Conservation (phyloP, 2,329 filamentous ascomycete genomes). For the Pseudogymnoascus sp. region DNA sequence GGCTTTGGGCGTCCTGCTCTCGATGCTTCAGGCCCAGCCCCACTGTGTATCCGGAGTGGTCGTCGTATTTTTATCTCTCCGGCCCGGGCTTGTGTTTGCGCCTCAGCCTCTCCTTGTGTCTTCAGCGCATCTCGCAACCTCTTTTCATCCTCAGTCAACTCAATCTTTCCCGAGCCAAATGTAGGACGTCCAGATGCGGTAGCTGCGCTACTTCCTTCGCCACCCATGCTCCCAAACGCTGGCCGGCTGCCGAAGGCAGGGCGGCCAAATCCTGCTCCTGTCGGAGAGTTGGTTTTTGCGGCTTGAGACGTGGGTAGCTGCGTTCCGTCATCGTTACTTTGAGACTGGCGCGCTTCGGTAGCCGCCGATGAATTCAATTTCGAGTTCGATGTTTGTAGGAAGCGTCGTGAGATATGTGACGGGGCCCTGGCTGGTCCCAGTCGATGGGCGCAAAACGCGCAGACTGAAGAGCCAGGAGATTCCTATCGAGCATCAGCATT, state of each 20-base stretch:
- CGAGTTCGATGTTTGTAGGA: slow-evolving; percentile 24
- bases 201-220: neutral
- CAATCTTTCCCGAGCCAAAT: slow-evolving; percentile 6
- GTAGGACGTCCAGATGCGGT: neutral
- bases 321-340: neutral
- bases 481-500: slow-evolving; percentile 18
- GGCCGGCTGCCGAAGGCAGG: slow-evolving; percentile 12
- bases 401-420: slow-evolving; percentile 27
- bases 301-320: neutral
- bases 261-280: slow-evolving; percentile 15
- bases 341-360: neutral
- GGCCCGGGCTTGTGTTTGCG: slow-evolving; percentile 7
- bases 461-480: slow-evolving; percentile 23
- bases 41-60: slow-evolving; percentile 15
- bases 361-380: neutral
- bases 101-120: slow-evolving; percentile 12
- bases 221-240: slow-evolving; percentile 8
- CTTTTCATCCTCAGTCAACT: slow-evolving; percentile 4
- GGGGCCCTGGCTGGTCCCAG: slow-evolving; percentile 23
- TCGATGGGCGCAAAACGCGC: slow-evolving; percentile 28
- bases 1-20: slow-evolving; percentile 19
- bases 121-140: slow-evolving; percentile 16
- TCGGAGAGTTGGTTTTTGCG: neutral
- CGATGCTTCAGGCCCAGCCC: slow-evolving; percentile 21
- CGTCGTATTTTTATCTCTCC: slow-evolving; percentile 13